Percentiles rank a stretch among this genome's conserved stretches.
These are phyloP conservation scores for Fomes fomentarius DNA, from an alignment of 1,284 basidiomycete genomes.

Conservation along the genomic window DNA sequence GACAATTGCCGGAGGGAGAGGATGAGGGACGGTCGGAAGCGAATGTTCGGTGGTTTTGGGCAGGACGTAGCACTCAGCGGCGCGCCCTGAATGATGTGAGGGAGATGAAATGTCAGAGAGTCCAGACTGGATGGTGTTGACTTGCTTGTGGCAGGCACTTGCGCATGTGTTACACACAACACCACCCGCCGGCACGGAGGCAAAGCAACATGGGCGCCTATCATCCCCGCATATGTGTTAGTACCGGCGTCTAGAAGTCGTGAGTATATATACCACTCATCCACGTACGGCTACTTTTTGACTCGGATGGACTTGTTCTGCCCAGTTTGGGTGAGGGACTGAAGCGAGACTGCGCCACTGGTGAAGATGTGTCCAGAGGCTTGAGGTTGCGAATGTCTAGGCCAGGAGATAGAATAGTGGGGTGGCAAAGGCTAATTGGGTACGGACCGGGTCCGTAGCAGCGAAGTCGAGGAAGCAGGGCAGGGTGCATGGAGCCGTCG, in stretches of 20 bases:
- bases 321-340: no score
- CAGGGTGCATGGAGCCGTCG: neutral
- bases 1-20: constrained; percentile 11
- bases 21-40: constrained; percentile 5
- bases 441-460: constrained; percentile 10
- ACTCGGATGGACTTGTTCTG: neutral
- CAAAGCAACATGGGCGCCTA: neutral
- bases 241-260: neutral
- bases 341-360: no score
- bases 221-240: neutral
- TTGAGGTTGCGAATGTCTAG: neutral
- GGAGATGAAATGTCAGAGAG: neutral
- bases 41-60: constrained; percentile 3
- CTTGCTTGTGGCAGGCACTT: neutral
- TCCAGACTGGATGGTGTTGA: neutral
- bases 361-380: neutral
- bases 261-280: neutral
- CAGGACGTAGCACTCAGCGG: neutral
- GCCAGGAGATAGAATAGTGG: neutral
- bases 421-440: neutral
- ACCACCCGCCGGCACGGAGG: neutral
- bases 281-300: neutral
- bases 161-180: neutral
- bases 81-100: constrained; percentile 3
- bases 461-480: constrained; percentile 3